phyloP scores from a whole-genome alignment of 2,329 filamentous ascomycete genomes.

The Neonectria coccinea region DNA sequence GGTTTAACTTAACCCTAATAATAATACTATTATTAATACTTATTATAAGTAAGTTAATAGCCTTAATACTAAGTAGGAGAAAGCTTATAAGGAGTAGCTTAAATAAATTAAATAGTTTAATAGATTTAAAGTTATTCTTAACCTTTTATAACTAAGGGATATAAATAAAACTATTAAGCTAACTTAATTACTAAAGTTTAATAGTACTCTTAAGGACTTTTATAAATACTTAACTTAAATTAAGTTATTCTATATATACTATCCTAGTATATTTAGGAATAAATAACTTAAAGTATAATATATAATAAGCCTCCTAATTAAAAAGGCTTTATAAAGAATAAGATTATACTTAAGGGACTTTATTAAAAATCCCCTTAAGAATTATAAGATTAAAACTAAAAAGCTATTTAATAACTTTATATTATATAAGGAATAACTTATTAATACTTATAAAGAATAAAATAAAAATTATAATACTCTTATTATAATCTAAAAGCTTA shows the following conservation, averaged over 20 bases:
- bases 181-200: neutral
- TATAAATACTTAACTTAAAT: neutral
- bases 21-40: conserved; percentile 3
- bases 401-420: neutral
- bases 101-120: neutral
- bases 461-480: neutral
- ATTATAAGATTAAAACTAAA: neutral
- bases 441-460: neutral
- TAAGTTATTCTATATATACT: conserved; percentile 1
- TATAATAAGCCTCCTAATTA: neutral
- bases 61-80: neutral
- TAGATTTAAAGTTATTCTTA: neutral
- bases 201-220: neutral
- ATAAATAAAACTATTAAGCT: neutral
- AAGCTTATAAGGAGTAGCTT: neutral
- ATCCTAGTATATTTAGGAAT: neutral
- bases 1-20: neutral
- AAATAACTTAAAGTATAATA: neutral
- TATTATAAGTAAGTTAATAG: too few species aligned
- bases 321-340: neutral
- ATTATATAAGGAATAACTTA: neutral
- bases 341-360: neutral
- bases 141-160: neutral
- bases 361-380: neutral
- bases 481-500: neutral